A percentile compares a stretch with the other conserved stretches of the same genome.
These are phyloP conservation scores for Orbilia ellipsospora DNA, from an alignment of 2,329 filamentous ascomycete species.

Conservation along the genomic window DNA sequence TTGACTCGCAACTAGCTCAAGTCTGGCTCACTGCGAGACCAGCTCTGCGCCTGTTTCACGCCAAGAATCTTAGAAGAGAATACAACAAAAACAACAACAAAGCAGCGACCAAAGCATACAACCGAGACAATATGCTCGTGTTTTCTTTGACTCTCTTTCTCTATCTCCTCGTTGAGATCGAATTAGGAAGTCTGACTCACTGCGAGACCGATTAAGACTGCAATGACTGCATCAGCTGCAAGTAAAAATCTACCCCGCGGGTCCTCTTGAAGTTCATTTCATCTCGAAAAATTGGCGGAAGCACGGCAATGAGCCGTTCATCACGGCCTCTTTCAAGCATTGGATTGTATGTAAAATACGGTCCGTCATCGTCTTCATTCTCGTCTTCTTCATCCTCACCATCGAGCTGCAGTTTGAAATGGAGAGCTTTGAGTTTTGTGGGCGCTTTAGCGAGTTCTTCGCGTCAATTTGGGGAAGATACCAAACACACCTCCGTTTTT, in stretches of 20 bases:
- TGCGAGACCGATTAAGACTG: conserved; percentile 5
- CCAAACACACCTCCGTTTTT: conserved; percentile 44
- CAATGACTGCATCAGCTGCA: conserved; percentile 49
- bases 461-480: not conserved
- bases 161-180: not conserved
- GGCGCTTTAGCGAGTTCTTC: not conserved
- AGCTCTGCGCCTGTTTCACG: too few species aligned
- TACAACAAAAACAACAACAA: too few species aligned
- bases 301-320: conserved; percentile 38
- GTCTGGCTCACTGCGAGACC: too few species aligned
- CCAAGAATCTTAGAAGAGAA: too few species aligned
- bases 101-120: too few species aligned
- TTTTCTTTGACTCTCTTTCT: too few species aligned
- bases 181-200: too few species aligned
- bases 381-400: conserved; percentile 39
- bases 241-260: conserved; percentile 50
- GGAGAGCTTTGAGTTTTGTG: conserved; percentile 16
- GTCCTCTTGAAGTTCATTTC: conserved; percentile 54
- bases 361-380: conserved; percentile 37
- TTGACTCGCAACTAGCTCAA: too few species aligned
- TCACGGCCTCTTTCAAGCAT: conserved; percentile 49
- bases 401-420: conserved; percentile 53
- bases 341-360: conserved; percentile 52
- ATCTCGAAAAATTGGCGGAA: conserved; percentile 47
- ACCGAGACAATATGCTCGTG: too few species aligned